A percentile compares a stretch with the other conserved stretches of the same genome.
Conservation (phyloP, 495 filamentous ascomycete genomes). For the Podospora comata region DNA sequence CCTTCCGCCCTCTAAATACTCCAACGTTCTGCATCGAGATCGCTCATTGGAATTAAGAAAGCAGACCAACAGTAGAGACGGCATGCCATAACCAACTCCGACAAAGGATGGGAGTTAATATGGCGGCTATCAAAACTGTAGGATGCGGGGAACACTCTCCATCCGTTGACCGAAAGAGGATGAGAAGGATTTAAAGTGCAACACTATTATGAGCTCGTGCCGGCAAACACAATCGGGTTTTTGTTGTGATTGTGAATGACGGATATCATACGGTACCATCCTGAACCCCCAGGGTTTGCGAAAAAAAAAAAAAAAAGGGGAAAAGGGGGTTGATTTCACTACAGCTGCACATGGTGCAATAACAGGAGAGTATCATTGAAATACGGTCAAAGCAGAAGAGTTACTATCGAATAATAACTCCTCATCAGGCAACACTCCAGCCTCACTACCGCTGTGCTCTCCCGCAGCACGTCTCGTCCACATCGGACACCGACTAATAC, state of each 20-base stretch:
- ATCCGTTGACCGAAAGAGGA: constrained; percentile 9
- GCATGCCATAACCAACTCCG: neutral
- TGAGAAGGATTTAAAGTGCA: neutral
- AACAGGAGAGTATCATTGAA: no score
- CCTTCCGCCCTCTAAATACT: neutral
- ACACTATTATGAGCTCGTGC: neutral
- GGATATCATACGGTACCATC: no score
- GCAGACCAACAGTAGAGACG: neutral
- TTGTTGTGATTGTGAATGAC: no score
- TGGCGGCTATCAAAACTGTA: neutral
- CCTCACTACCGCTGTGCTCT: no score
- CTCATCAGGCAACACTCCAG: neutral
- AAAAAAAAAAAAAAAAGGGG: no score
- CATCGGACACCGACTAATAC: constrained; percentile 14
- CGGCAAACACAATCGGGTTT: neutral
- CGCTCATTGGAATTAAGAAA: neutral
- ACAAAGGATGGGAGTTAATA: constrained; percentile 6
- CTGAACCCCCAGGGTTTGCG: no score
- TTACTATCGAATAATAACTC: neutral
- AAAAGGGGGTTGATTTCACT: no score
- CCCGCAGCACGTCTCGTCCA: neutral
- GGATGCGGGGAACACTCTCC: neutral
- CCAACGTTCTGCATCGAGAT: neutral
- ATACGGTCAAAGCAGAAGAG: no score
- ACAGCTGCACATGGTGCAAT: no score